A percentile compares a stretch with the other conserved stretches of the same genome.
Conservation (phyloP, 2,329 filamentous ascomycete genomes). For the Exophiala calicioides region DNA sequence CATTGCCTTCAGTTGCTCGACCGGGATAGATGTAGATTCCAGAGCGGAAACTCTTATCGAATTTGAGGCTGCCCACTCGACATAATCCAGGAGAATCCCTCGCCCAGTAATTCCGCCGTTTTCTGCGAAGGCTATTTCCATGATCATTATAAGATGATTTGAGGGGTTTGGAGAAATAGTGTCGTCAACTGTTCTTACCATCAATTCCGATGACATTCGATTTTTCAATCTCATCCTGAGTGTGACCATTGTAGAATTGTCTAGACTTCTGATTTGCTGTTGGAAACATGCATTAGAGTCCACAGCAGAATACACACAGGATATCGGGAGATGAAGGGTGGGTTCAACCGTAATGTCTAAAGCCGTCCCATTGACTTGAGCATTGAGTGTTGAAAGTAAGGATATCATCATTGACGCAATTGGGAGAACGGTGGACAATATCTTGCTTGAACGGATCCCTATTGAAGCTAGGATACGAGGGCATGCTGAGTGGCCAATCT, state of each 20-base stretch:
- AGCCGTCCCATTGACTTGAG: background rate
- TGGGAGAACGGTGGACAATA: background rate
- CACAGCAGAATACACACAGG: background rate
- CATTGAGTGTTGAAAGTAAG: background rate
- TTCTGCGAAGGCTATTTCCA: background rate
- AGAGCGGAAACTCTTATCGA: background rate
- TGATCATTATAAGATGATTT: background rate
- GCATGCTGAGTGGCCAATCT: background rate
- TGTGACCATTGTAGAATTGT: conserved; percentile 5
- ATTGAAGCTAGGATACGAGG: background rate
- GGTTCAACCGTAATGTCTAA: background rate
- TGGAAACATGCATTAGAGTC: background rate
- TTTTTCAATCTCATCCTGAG: background rate
- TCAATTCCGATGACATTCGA: background rate
- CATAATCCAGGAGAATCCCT: background rate
- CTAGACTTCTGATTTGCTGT: background rate
- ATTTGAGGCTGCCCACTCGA: background rate
- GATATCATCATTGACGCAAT: background rate
- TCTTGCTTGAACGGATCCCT: background rate
- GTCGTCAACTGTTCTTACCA: background rate
- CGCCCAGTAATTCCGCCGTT: background rate
- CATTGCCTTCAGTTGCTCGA: background rate
- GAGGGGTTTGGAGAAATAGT: background rate
- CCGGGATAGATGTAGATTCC: background rate
- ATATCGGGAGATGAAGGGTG: background rate